Evolutionary conservation across 2,329 filamentous ascomycete species (phyloP).

Genomic region (Sordariomycetes sp.): DNA sequence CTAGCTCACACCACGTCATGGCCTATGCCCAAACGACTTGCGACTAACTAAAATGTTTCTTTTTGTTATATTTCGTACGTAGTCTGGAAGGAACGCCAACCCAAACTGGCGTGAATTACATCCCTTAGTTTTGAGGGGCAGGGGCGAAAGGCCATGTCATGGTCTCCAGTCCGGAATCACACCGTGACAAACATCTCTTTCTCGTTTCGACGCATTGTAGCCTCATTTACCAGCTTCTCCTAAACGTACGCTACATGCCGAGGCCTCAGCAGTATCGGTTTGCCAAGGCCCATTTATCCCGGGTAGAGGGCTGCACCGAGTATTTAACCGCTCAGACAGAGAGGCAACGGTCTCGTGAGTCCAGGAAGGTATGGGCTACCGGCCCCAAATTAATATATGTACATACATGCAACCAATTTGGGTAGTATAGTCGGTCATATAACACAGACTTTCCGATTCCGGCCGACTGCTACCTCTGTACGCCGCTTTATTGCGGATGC

Average conservation of each 20-base stretch:
- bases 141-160: background rate
- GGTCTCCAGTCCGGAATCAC: background rate
- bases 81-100: no score
- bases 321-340: conserved; percentile 2
- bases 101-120: no score
- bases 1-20: no score
- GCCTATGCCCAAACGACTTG: no score
- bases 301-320: conserved; percentile 2
- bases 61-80: no score
- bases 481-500: background rate
- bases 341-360: background rate
- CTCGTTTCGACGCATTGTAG: conserved; percentile 5
- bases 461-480: background rate
- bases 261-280: conserved; percentile 18
- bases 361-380: background rate
- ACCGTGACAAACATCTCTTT: background rate
- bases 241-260: conserved; percentile 36
- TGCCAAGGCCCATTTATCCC: conserved; percentile 2
- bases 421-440: background rate
- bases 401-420: conserved; percentile 4
- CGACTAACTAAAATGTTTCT: no score
- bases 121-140: no score
- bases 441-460: conserved; percentile 2
- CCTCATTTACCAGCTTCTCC: conserved; percentile 29
- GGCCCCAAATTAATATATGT: background rate